These are phyloP conservation scores for Cyclotella atomus DNA, from an alignment of 108 stramenopile species.

Conservation along the genomic window DNA sequence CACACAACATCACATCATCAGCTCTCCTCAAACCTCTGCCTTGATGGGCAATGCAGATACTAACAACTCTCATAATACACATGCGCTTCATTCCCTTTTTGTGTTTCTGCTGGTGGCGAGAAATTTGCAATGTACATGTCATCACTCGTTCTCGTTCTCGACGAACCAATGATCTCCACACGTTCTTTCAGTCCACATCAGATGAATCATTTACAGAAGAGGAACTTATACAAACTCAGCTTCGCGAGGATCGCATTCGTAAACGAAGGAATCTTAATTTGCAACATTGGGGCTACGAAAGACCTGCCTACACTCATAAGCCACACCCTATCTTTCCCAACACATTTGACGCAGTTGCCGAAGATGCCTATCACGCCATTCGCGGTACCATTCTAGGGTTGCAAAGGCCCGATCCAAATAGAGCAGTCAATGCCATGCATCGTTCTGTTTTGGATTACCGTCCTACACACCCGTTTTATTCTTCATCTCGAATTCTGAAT, in stretches of 20 bases:
- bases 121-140: not conserved
- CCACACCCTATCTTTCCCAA: constrained; percentile 41
- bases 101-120: not conserved
- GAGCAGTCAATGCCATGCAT: constrained; percentile 64
- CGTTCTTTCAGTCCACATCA: not conserved
- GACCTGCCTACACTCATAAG: not conserved
- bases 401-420: constrained; percentile 63
- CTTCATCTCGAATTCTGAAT: constrained; percentile 33
- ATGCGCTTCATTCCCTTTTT: not conserved
- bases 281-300: constrained; percentile 52
- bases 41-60: not conserved
- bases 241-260: constrained; percentile 15
- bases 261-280: constrained; percentile 34
- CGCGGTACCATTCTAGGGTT: constrained; percentile 58
- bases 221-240: not conserved
- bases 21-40: not conserved
- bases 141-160: no score
- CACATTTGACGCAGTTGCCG: constrained; percentile 58
- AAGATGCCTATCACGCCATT: constrained; percentile 64
- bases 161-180: not conserved
- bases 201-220: constrained; percentile 1
- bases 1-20: no score
- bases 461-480: constrained; percentile 49
- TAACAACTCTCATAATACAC: not conserved
- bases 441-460: constrained; percentile 57